Evolutionary conservation across 305 asterid genomes (phyloP).

Genomic region (Stenogyne calaminthoides): DNA sequence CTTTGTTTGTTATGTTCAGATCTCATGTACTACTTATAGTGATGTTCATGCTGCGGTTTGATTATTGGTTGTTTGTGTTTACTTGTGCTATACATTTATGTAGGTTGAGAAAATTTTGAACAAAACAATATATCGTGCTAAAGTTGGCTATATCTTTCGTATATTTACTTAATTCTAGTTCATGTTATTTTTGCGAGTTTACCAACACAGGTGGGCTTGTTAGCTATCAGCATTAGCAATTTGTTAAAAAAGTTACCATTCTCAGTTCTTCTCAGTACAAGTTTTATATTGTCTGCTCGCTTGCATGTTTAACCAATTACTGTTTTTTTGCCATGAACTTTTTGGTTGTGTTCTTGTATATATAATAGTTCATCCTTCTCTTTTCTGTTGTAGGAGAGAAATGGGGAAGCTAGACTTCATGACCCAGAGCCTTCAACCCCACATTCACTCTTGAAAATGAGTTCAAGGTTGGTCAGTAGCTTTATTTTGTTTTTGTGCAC

Average conservation of each 20-base stretch:
- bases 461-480: constrained; percentile 64
- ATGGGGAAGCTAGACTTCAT: constrained; percentile 70
- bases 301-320: neutral
- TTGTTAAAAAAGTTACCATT: neutral
- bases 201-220: constrained; percentile 4
- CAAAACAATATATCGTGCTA: constrained; percentile 14
- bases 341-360: constrained; percentile 11
- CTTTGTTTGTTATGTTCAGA: constrained; percentile 2
- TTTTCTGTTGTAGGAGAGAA: constrained; percentile 66
- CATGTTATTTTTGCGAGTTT: neutral
- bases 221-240: constrained; percentile 17
- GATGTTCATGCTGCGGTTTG: constrained; percentile 1
- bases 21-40: constrained; percentile 19
- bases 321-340: neutral
- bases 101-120: neutral
- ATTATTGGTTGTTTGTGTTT: constrained; percentile 6
- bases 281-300: constrained; percentile 11
- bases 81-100: constrained; percentile 9
- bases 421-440: constrained; percentile 84
- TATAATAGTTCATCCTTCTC: constrained; percentile 10
- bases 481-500: constrained; percentile 2
- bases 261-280: constrained; percentile 12
- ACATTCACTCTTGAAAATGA: constrained; percentile 60
- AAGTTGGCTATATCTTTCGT: constrained; percentile 21
- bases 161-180: too few relatives aligned